These are phyloP conservation scores for Ophiostoma sp. DNA, from an alignment of 2,329 filamentous ascomycete species.

Conservation along the genomic window DNA sequence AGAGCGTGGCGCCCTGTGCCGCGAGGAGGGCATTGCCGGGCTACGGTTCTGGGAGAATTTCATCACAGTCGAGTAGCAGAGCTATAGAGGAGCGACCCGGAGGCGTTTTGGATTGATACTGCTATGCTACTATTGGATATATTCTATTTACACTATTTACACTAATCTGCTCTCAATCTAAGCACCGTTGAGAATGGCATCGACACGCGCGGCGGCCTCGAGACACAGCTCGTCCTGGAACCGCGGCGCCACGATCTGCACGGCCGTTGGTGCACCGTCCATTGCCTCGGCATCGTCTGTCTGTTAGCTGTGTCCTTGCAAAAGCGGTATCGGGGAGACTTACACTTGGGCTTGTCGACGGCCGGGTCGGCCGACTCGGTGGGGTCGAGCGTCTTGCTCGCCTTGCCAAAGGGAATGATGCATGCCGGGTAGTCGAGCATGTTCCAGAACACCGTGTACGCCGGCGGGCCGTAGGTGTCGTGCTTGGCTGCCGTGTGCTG, in stretches of 20 bases:
- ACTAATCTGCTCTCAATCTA: neutral
- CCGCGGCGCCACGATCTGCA: neutral
- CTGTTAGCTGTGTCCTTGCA: neutral
- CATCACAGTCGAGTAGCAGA: conserved; percentile 10
- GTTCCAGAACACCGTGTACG: neutral
- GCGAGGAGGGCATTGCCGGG: conserved; percentile 88
- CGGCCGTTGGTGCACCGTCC: neutral
- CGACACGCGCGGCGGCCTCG: neutral
- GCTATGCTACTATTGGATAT: neutral
- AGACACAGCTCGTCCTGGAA: neutral
- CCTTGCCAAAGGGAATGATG: neutral
- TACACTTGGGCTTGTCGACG: neutral
- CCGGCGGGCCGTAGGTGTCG: conserved; percentile 4
- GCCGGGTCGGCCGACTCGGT: neutral
- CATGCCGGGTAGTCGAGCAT: neutral
- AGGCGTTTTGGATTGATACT: neutral
- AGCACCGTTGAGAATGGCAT: neutral
- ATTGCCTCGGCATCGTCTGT: neutral
- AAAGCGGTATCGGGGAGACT: neutral
- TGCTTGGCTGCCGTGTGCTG: neutral
- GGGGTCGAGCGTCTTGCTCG: neutral
- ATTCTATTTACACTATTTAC: neutral
- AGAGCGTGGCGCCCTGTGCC: conserved; percentile 77
- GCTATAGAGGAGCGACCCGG: neutral
- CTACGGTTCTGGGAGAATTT: conserved; percentile 88